Evolutionary conservation across 2,329 filamentous ascomycete species (phyloP).

Genomic region (Cephalotrichum gorgonifer): DNA sequence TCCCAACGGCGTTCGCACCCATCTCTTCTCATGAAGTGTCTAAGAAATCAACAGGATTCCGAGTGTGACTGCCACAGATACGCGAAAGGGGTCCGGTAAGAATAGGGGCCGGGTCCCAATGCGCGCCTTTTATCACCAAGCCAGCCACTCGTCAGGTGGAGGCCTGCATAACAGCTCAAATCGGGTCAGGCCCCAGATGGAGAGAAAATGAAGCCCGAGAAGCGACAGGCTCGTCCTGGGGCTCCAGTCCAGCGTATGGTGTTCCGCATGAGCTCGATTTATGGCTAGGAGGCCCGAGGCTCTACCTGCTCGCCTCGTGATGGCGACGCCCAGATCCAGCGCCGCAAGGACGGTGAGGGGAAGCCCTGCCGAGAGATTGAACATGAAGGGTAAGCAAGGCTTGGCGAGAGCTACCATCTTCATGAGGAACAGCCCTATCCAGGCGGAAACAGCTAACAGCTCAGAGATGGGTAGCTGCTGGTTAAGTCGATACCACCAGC

Average conservation of each 20-base stretch:
- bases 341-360: constrained; percentile 60
- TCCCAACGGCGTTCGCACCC: too few species aligned
- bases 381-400: constrained; percentile 62
- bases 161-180: background rate
- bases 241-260: background rate
- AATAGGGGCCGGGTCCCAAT: background rate
- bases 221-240: background rate
- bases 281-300: background rate
- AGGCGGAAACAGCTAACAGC: constrained; percentile 30
- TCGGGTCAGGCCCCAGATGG: background rate
- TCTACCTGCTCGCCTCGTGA: background rate
- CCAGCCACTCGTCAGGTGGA: background rate
- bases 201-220: background rate
- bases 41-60: too few species aligned
- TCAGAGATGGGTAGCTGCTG: background rate
- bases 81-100: background rate
- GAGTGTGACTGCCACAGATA: too few species aligned
- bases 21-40: too few species aligned
- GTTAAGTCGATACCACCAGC: background rate
- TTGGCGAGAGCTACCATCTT: constrained; percentile 58
- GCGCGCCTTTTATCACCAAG: background rate
- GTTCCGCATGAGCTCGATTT: background rate
- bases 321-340: constrained; percentile 46
- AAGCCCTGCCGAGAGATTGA: constrained; percentile 53
- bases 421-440: constrained; percentile 52